Evolutionary conservation across 169 alveolate genomes (phyloP).

Genomic region (Eimeria sp.): DNA sequence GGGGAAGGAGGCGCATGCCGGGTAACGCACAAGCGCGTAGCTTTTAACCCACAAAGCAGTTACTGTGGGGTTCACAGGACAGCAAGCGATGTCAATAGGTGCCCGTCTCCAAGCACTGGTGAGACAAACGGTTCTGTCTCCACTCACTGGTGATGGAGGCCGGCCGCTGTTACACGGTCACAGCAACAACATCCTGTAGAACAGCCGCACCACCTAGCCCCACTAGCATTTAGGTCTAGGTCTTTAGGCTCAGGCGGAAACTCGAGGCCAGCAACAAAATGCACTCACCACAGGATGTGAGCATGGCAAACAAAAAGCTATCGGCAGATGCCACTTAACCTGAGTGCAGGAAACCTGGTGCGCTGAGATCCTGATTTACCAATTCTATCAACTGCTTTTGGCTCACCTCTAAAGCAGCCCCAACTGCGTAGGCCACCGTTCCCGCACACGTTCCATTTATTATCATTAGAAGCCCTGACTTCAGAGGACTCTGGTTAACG

Average conservation of each 20-base stretch:
- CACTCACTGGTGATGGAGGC: neutral
- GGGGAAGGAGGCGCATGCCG: neutral
- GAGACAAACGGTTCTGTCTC: neutral
- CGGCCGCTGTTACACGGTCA: neutral
- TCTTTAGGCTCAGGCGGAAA: neutral
- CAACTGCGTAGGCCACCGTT: constrained; percentile 90
- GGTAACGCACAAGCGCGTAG: neutral
- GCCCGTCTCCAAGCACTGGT: neutral
- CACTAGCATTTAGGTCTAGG: neutral
- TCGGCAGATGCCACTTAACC: neutral
- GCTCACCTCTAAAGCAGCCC: constrained; percentile 86
- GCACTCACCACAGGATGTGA: neutral
- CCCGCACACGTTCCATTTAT: constrained; percentile 91
- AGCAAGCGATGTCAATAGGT: neutral
- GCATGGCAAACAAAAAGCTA: neutral
- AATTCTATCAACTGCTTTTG: neutral
- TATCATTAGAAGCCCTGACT: constrained; percentile 90
- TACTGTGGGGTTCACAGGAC: neutral
- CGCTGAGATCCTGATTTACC: neutral
- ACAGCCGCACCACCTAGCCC: neutral
- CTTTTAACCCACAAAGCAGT: neutral
- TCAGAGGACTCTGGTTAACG: constrained; percentile 89
- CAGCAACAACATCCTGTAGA: constrained; percentile 8
- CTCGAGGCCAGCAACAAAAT: neutral
- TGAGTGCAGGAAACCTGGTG: neutral